Evolutionary conservation across 306 rosid genomes (phyloP), one percentile per base, ranked within the genome.

Genomic region (Prunus padus): DNA sequence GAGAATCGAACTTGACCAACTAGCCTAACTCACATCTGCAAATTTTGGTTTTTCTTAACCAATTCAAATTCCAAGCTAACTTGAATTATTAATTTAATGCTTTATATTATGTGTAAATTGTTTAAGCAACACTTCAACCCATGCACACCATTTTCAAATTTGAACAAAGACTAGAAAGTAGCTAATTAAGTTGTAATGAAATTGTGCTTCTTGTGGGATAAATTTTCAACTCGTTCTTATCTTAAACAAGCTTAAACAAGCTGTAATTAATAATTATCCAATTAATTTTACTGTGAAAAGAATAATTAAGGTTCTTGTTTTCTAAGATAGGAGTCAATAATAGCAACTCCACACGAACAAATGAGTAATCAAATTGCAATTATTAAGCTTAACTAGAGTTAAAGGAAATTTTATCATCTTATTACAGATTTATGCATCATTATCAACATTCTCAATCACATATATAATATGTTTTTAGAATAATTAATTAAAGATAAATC

Each of bases 291-390:
- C 45, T 23, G 46, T 44, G 67, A 6, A 49, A 49, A 63, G 14
- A 73, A 11, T 18, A 52, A 55, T 18, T 10, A 63, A 18, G 45
- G 57, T 66, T 67, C 22, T 23, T 25, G 79, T 52, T 66, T 55
- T 40, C 73, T 65, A 18, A 66, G 12, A 66, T 76, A 67, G 73
- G 28, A 56, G 76, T 72, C 76, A 56, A 72, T 40, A 72, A 72
- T 72, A 72, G 40, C 76, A 72, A 57, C 76, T 56, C 12, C 31
- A 3, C 13, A 15, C 51, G 6, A 31, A 69, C 22, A 33, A 16
- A 62, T 23, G 15, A 77, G 31, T 44, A 28, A 61, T 33, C 63
- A 70, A 64, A 22, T 62, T 20, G 52, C 25, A 60, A 49, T 47
- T 47, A 26, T 30, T 56, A 59, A 28, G 60, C 26, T 37, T 13